A percentile compares a stretch with the other conserved stretches of the same genome.
Conservation (phyloP, 2,329 filamentous ascomycete species). For the Colletotrichum sp. region DNA sequence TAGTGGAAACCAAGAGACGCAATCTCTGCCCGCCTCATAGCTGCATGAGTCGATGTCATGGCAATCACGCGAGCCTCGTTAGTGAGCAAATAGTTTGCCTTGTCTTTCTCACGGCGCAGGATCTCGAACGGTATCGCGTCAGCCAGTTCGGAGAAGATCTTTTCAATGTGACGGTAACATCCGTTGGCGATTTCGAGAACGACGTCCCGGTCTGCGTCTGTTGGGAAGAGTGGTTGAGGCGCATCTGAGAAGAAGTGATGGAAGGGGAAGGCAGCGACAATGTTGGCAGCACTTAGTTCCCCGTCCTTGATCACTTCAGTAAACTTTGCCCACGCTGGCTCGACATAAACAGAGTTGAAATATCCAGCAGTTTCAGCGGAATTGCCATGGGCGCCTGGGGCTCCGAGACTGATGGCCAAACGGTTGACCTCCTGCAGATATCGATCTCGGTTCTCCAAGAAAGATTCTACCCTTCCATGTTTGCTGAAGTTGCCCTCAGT, state of each 20-base stretch:
- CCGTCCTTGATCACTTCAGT: slow-evolving; percentile 61
- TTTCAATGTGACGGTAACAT: slow-evolving; percentile 87
- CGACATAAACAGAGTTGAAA: slow-evolving; percentile 91
- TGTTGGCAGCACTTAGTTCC: slow-evolving; percentile 61
- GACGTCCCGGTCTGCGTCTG: slow-evolving; percentile 67
- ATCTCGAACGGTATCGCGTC: slow-evolving; percentile 97
- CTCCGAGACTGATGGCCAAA: slow-evolving; percentile 82
- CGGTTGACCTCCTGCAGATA: slow-evolving; percentile 86
- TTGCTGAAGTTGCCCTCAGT: slow-evolving; percentile 91
- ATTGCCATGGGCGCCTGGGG: slow-evolving; percentile 92
- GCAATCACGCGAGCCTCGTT: slow-evolving; percentile 98
- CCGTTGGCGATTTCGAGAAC: slow-evolving; percentile 79
- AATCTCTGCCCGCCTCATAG: slow-evolving; percentile 92
- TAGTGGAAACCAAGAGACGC: slow-evolving; percentile 93
- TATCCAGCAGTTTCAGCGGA: slow-evolving; percentile 97
- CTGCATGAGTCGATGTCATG: slow-evolving; percentile 98
- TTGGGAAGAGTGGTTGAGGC: slow-evolving; percentile 83
- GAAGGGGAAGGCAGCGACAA: slow-evolving; percentile 84
- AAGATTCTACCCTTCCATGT: slow-evolving; percentile 91
- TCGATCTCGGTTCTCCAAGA: slow-evolving; percentile 83
- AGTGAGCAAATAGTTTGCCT: slow-evolving; percentile 92
- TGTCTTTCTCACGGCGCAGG: slow-evolving; percentile 84
- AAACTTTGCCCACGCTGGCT: slow-evolving; percentile 88
- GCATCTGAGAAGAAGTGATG: slow-evolving; percentile 85
- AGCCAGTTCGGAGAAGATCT: slow-evolving; percentile 89